These are phyloP conservation scores for Podospora bellae-mahoneyi DNA, from an alignment of 495 filamentous ascomycete species.

Conservation along the genomic window DNA sequence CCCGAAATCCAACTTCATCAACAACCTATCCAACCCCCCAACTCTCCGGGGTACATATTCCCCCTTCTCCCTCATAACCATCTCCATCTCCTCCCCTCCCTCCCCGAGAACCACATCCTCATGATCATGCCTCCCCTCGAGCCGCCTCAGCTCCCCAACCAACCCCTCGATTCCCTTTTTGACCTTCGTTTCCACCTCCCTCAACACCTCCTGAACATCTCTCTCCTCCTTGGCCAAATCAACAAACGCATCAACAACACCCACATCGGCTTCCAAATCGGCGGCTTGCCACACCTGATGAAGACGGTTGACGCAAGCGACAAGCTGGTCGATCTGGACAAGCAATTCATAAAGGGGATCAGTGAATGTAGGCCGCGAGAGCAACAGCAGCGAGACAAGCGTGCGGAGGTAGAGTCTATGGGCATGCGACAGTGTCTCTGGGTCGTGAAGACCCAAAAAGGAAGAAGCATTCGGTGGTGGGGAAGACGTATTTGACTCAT, in stretches of 20 bases:
- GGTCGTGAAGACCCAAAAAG: slow-evolving; percentile 53
- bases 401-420: slow-evolving; percentile 71
- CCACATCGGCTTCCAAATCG: slow-evolving; percentile 75
- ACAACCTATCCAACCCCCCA: slow-evolving; percentile 69
- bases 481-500: slow-evolving; percentile 8
- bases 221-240: slow-evolving; percentile 67
- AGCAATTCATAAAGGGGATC: slow-evolving; percentile 66
- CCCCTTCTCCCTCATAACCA: slow-evolving; percentile 16
- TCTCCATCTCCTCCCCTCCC: slow-evolving; percentile 20
- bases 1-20: slow-evolving; percentile 82
- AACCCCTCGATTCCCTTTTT: slow-evolving; percentile 61
- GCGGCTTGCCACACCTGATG: slow-evolving; percentile 67
- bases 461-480: slow-evolving; percentile 4
- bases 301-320: slow-evolving; percentile 67
- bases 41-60: slow-evolving; percentile 61
- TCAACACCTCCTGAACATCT: slow-evolving; percentile 58
- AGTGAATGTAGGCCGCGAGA: slow-evolving; percentile 68
- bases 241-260: slow-evolving; percentile 67
- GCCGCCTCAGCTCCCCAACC: slow-evolving; percentile 50
- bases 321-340: slow-evolving; percentile 68
- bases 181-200: slow-evolving; percentile 48
- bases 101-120: slow-evolving; percentile 16
- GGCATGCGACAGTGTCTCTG: slow-evolving; percentile 74
- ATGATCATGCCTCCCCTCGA: slow-evolving; percentile 18
- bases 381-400: slow-evolving; percentile 64